These are phyloP conservation scores for Lipomyces oligophaga DNA, from an alignment of 805 yeast species.

Conservation along the genomic window DNA sequence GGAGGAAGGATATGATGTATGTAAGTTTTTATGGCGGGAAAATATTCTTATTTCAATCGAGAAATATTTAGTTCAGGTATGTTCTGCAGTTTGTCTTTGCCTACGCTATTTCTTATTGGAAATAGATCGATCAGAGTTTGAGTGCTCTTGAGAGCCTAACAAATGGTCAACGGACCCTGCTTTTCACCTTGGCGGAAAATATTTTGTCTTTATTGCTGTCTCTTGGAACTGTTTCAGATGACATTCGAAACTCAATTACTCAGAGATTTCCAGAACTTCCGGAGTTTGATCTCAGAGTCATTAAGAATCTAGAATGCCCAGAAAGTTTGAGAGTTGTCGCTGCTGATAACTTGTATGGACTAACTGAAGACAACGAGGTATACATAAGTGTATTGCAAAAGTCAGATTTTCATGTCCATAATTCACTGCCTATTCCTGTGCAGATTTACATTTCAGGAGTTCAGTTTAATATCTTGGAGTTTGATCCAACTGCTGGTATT, in stretches of 20 bases:
- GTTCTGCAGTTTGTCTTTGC: no score
- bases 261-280: slow-evolving; percentile 31
- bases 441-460: slow-evolving; percentile 22
- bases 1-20: slow-evolving; percentile 84
- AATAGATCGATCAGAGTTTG: not conserved
- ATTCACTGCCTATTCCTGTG: slow-evolving; percentile 2
- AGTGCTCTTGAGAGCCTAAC: not conserved
- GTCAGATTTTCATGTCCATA: slow-evolving; percentile 7
- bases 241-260: slow-evolving; percentile 36
- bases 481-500: slow-evolving; percentile 5
- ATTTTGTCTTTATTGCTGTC: slow-evolving; percentile 64
- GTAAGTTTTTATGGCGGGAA: slow-evolving; percentile 70
- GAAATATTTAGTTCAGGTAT: slow-evolving; percentile 14
- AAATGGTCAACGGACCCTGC: slow-evolving; percentile 44
- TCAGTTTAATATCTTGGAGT: slow-evolving; percentile 18
- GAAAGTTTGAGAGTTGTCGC: slow-evolving; percentile 28
- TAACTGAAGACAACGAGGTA: slow-evolving; percentile 34
- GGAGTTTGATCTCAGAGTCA: slow-evolving; percentile 14
- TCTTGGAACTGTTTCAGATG: slow-evolving; percentile 38
- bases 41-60: slow-evolving; percentile 59
- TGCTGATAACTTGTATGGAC: slow-evolving; percentile 35
- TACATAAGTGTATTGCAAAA: slow-evolving; percentile 18
- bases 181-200: slow-evolving; percentile 70
- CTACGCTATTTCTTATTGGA: not conserved
- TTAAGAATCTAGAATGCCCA: slow-evolving; percentile 10